These are phyloP conservation scores for Allium sativum DNA, from an alignment of 106 monocot species.

Conservation along the genomic window DNA sequence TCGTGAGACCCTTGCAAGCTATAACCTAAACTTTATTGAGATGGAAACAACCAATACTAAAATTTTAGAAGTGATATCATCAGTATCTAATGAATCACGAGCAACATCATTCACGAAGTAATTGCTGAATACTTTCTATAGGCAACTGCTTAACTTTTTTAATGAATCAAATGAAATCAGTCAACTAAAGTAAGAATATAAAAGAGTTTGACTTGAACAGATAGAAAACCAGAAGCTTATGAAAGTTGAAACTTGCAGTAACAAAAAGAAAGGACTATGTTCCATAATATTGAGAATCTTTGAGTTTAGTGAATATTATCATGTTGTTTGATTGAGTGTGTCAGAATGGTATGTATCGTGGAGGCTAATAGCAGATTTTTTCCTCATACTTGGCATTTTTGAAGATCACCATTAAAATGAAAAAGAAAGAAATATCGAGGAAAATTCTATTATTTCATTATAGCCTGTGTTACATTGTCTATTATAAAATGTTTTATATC, in stretches of 20 bases:
- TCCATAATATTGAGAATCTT: neutral
- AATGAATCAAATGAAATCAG: conserved; percentile 8
- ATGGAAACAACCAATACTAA: conserved; percentile 28
- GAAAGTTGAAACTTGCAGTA: neutral
- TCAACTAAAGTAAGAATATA: neutral
- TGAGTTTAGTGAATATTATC: neutral
- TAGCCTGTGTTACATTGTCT: too few species aligned
- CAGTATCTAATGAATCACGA: conserved; percentile 18
- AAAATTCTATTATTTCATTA: too few species aligned
- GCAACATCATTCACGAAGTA: conserved; percentile 2
- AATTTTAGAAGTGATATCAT: conserved; percentile 39
- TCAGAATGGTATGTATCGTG: neutral
- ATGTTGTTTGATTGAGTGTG: neutral
- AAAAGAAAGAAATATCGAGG: too few species aligned
- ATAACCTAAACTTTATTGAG: conserved; percentile 11
- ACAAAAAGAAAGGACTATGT: neutral
- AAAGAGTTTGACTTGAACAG: conserved; percentile 48
- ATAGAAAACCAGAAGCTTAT: conserved; percentile 1
- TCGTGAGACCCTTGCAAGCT: conserved; percentile 42
- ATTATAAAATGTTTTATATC: too few species aligned
- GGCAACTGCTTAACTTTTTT: conserved; percentile 65
- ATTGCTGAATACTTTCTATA: conserved; percentile 16
- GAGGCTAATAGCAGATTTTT: too few species aligned
- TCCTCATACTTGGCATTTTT: too few species aligned
- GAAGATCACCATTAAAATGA: too few species aligned